These are phyloP conservation scores for Trichoderma afroharzianum DNA, from an alignment of 2,329 filamentous ascomycete genomes.

Conservation along the genomic window DNA sequence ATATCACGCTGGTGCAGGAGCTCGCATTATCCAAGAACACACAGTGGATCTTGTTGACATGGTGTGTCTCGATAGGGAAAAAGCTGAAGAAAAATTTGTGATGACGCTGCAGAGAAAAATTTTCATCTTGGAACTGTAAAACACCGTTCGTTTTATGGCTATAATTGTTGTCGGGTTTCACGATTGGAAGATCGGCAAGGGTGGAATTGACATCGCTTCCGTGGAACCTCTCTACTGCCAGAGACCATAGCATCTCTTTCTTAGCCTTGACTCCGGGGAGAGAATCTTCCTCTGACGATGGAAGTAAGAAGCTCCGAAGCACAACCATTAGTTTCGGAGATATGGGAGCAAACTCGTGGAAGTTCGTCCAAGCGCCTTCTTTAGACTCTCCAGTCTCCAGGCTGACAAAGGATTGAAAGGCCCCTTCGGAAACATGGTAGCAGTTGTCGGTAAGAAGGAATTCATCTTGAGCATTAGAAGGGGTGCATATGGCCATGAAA, in stretches of 20 bases:
- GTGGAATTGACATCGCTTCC: not conserved
- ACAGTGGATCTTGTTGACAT: not conserved
- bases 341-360: not conserved
- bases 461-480: not conserved
- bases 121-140: not conserved
- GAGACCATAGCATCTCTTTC: not conserved
- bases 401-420: not conserved
- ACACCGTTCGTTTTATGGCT: not conserved
- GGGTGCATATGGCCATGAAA: not conserved
- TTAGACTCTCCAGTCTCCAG: not conserved
- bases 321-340: not conserved
- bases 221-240: not conserved
- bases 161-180: not conserved
- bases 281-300: not conserved
- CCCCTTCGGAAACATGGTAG: not conserved
- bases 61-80: not conserved
- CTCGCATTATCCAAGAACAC: not conserved
- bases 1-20: not conserved
- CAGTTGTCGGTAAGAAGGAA: not conserved
- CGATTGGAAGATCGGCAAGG: not conserved
- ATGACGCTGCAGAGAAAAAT: not conserved
- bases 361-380: not conserved
- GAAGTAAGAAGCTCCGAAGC: not conserved
- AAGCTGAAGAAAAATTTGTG: not conserved
- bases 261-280: not conserved